Evolutionary conservation across 2,329 filamentous ascomycete species (phyloP).

Genomic region (Fusarium sp.): DNA sequence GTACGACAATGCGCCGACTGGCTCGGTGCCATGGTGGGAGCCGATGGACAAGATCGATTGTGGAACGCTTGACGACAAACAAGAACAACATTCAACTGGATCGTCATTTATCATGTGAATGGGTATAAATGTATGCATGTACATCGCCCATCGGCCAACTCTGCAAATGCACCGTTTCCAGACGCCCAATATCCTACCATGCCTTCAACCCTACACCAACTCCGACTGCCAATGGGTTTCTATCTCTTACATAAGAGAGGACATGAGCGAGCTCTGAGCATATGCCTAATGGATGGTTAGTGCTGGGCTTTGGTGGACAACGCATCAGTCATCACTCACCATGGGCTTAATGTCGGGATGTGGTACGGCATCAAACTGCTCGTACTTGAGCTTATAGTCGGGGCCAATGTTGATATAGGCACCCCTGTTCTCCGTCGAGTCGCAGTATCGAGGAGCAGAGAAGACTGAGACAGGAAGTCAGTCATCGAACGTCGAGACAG

Average conservation of each 20-base stretch:
- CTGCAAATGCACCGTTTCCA: slow-evolving; percentile 45
- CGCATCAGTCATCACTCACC: slow-evolving; percentile 58
- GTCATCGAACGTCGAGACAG: too few relatives aligned
- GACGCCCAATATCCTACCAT: slow-evolving; percentile 42
- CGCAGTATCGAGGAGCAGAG: slow-evolving; percentile 97
- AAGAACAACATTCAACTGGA: slow-evolving; percentile 28
- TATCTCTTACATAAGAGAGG: slow-evolving; percentile 73
- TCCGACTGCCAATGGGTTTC: slow-evolving; percentile 25
- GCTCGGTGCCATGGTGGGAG: slow-evolving; percentile 70
- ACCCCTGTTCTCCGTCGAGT: slow-evolving; percentile 97
- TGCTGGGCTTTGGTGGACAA: not conserved
- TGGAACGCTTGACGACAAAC: slow-evolving; percentile 57
- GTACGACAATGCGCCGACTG: slow-evolving; percentile 72
- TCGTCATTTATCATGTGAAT: slow-evolving; percentile 39
- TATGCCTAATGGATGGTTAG: slow-evolving; percentile 72
- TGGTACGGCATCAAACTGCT: slow-evolving; percentile 95
- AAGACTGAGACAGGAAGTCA: too few relatives aligned
- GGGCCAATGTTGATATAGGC: slow-evolving; percentile 97
- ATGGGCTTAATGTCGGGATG: slow-evolving; percentile 97
- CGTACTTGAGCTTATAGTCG: slow-evolving; percentile 90
- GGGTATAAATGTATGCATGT: slow-evolving; percentile 45
- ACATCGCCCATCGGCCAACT: slow-evolving; percentile 43
- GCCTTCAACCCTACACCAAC: slow-evolving; percentile 30
- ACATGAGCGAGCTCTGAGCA: slow-evolving; percentile 85
- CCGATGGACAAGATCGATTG: slow-evolving; percentile 56